These are phyloP conservation scores for Fremontodendron californicum DNA, from an alignment of 345 rosid genomes.

Conservation along the genomic window DNA sequence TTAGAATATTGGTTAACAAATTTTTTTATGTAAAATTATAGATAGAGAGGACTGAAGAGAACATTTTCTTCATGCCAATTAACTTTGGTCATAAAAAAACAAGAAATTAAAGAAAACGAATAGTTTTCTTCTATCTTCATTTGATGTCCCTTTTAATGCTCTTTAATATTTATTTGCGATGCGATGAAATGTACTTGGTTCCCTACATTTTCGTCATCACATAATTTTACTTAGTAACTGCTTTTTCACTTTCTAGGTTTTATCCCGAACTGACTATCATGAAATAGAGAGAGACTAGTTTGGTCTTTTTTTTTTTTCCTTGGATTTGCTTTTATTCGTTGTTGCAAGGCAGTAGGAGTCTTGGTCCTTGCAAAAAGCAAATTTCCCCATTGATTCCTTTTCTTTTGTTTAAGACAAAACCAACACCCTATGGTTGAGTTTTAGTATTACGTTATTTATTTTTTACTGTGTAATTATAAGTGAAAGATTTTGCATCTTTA, in stretches of 20 bases:
- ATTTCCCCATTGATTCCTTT: slow-evolving; percentile 18
- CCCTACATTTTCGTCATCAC: slow-evolving; percentile 7
- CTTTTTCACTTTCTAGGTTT: slow-evolving; percentile 6
- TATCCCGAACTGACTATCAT: slow-evolving; percentile 6
- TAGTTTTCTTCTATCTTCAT: too few species aligned
- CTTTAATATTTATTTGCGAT: too few species aligned
- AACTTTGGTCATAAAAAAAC: too few species aligned
- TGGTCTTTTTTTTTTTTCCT: slow-evolving; percentile 11
- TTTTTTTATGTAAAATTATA: too few species aligned
- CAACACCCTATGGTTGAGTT: not conserved
- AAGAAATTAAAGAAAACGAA: too few species aligned
- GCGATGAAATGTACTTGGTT: not conserved
- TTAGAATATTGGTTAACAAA: too few species aligned
- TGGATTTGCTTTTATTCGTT: slow-evolving; percentile 41
- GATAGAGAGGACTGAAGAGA: too few species aligned
- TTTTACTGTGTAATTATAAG: not conserved
- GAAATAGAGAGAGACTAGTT: not conserved
- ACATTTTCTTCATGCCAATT: too few species aligned
- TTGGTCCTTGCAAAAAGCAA: slow-evolving; percentile 43
- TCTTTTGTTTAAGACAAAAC: not conserved
- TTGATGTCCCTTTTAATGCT: too few species aligned
- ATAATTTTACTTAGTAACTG: slow-evolving; percentile 9
- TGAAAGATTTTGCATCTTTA: not conserved
- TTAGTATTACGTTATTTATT: not conserved
- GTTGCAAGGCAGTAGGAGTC: slow-evolving; percentile 15